These are phyloP conservation scores for Physcomitrium patens DNA, from an alignment of 225 moss, liverwort and hornwort genomes.

Conservation along the genomic window DNA sequence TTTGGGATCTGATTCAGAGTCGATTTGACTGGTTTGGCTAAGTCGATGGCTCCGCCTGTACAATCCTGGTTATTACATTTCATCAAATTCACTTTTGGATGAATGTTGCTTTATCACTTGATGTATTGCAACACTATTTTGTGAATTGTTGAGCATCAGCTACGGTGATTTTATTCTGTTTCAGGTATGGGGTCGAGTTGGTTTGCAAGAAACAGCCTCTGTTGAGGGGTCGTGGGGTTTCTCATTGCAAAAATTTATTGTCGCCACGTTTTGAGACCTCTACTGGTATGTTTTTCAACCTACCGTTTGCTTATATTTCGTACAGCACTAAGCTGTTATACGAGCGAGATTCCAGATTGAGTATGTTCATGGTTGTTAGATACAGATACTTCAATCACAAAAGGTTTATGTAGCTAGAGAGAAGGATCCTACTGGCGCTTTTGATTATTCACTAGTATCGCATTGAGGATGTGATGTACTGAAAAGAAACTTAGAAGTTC, in stretches of 20 bases:
- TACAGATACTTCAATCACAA: constrained; percentile 1
- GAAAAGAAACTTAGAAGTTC: neutral
- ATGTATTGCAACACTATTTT: constrained; percentile 1
- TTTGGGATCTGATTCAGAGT: neutral
- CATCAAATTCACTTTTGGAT: neutral
- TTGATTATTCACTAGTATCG: neutral
- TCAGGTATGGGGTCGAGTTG: constrained; percentile 96
- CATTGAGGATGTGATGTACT: neutral
- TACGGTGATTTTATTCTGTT: constrained; percentile 23
- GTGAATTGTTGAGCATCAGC: constrained; percentile 6
- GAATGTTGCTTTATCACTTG: neutral
- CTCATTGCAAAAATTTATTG: constrained; percentile 95
- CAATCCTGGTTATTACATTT: neutral
- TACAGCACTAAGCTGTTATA: neutral
- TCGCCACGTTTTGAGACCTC: constrained; percentile 96
- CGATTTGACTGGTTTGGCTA: neutral
- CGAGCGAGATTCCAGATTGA: neutral
- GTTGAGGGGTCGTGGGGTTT: constrained; percentile 94
- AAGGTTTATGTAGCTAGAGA: neutral
- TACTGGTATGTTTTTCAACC: constrained; percentile 59
- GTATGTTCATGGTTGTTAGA: constrained; percentile 8
- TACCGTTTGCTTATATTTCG: constrained; percentile 3
- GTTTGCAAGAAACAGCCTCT: constrained; percentile 96
- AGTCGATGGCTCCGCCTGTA: neutral
- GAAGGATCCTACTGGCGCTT: constrained; percentile 7